phyloP scores from a whole-genome alignment of 148 eudicot species.

The Polygonum maritimum region DNA sequence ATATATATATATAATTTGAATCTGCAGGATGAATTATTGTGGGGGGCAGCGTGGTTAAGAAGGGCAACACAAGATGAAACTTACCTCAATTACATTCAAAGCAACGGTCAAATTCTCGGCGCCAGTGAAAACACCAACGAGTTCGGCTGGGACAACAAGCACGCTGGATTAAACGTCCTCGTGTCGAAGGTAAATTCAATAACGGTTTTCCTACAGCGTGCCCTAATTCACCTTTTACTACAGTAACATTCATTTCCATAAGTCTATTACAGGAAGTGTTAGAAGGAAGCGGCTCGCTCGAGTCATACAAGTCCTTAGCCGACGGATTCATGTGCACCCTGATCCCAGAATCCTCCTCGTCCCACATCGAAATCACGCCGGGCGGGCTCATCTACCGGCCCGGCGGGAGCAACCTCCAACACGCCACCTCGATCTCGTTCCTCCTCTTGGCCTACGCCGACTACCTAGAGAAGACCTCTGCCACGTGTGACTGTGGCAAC shows the following conservation, averaged over 20 bases:
- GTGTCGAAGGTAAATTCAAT: constrained; percentile 55
- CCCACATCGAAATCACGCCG: constrained; percentile 63
- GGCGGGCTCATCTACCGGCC: constrained; percentile 84
- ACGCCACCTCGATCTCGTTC: constrained; percentile 67
- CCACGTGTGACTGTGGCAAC: constrained; percentile 41
- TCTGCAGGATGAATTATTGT: constrained; percentile 79
- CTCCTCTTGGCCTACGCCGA: constrained; percentile 67
- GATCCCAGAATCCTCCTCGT: constrained; percentile 58
- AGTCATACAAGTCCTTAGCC: constrained; percentile 79
- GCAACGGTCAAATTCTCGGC: constrained; percentile 75
- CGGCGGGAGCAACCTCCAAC: constrained; percentile 88
- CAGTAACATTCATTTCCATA: no score
- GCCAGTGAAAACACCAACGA: constrained; percentile 81
- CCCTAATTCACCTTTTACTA: no score
- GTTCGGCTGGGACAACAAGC: constrained; percentile 98
- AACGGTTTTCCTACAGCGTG: no score
- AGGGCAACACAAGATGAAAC: constrained; percentile 59
- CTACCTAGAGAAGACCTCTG: constrained; percentile 44
- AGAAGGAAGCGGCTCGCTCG: constrained; percentile 42
- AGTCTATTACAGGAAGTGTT: constrained; percentile 54
- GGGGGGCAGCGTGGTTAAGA: constrained; percentile 97
- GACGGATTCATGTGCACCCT: constrained; percentile 89
- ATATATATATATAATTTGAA: not conserved
- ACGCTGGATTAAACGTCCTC: constrained; percentile 89
- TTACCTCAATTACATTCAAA: constrained; percentile 60